phyloP scores from a whole-genome alignment of 208 protist genomes.

The Crithidia expoeki region DNA sequence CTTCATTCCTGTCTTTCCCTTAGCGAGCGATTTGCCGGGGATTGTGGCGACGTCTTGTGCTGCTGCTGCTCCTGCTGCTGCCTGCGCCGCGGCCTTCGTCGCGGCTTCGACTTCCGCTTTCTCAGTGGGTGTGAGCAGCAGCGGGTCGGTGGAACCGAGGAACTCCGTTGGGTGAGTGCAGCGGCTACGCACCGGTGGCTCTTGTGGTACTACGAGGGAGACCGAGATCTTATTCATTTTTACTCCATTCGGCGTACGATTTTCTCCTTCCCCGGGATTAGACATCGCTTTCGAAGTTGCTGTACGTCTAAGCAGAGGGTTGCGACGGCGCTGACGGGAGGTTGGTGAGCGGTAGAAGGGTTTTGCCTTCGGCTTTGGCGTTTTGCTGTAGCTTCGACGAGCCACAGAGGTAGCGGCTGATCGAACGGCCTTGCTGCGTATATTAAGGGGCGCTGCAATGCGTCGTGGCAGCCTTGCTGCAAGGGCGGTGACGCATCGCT shows the following conservation, averaged over 20 bases:
- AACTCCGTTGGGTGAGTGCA: constrained; percentile 32
- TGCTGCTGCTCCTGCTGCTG: background rate
- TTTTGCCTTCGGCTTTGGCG: background rate
- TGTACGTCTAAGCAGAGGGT: background rate
- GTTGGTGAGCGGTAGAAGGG: background rate
- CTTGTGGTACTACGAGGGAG: constrained; percentile 14
- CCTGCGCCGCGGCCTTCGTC: background rate
- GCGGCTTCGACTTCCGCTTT: constrained; percentile 10
- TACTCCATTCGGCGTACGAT: background rate
- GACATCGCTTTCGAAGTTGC: background rate
- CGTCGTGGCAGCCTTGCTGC: background rate
- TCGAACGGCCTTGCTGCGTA: background rate
- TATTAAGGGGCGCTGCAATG: background rate
- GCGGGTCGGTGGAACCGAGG: constrained; percentile 32
- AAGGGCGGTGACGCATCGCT: background rate
- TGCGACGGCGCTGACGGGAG: background rate
- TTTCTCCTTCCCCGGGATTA: background rate
- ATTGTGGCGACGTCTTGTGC: no score
- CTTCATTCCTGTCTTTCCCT: background rate
- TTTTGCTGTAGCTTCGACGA: no score
- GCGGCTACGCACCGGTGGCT: constrained; percentile 27
- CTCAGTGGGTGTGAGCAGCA: constrained; percentile 27
- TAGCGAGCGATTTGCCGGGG: background rate
- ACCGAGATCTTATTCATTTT: constrained; percentile 11
- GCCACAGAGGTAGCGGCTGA: no score